These are phyloP conservation scores for Phylloporus sp. DNA, from an alignment of 768 basidiomycete species.

Conservation along the genomic window DNA sequence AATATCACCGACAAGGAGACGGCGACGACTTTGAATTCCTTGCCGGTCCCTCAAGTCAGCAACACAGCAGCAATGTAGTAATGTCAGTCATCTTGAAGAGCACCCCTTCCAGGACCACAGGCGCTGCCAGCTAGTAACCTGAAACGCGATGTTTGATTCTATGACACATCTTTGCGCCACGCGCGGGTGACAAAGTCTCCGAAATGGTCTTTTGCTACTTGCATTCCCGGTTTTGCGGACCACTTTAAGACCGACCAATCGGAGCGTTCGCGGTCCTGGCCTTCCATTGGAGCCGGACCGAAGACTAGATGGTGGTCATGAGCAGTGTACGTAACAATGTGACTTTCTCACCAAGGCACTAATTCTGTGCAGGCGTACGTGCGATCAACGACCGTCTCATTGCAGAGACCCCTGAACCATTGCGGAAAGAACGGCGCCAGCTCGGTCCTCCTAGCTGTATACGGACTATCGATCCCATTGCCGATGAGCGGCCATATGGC, in stretches of 20 bases:
- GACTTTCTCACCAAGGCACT: neutral
- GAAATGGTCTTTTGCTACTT: neutral
- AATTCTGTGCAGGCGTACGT: too few relatives aligned
- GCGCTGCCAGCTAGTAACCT: too few relatives aligned
- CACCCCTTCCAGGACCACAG: too few relatives aligned
- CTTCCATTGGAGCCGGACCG: too few relatives aligned
- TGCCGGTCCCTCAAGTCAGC: too few relatives aligned
- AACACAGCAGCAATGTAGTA: too few relatives aligned
- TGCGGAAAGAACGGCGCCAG: neutral
- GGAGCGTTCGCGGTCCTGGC: neutral
- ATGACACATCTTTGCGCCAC: neutral
- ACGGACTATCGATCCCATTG: neutral
- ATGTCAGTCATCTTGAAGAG: too few relatives aligned
- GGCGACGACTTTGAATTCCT: too few relatives aligned
- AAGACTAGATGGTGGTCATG: neutral
- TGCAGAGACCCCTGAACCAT: neutral
- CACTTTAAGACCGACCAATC: neutral
- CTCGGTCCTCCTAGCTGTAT: neutral
- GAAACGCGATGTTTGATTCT: too few relatives aligned
- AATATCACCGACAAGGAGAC: neutral
- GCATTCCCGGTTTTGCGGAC: neutral
- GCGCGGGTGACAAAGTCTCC: too few relatives aligned
- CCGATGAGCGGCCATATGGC: neutral
- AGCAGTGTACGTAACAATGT: neutral
- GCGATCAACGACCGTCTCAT: neutral